phyloP scores from a whole-genome alignment of 208 protist genomes.

The Tetramitus jugosus region DNA sequence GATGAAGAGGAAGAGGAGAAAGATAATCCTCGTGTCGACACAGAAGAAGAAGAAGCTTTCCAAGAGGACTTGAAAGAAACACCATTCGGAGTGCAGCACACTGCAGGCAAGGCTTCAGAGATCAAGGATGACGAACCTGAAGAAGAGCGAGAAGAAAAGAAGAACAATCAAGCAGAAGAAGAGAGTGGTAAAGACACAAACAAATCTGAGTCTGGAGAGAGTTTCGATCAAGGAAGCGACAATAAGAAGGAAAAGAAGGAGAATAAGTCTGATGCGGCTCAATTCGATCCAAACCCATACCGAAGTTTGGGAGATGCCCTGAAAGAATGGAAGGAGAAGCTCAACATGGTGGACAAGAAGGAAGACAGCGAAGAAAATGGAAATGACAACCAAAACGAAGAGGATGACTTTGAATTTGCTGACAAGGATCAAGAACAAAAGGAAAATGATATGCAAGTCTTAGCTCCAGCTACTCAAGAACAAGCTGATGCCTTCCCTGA shows the following conservation, averaged over 20 bases:
- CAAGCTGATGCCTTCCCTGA: slow-evolving; percentile 34
- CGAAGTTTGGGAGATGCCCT: slow-evolving; percentile 44
- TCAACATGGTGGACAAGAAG: slow-evolving; percentile 44
- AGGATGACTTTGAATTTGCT: slow-evolving; percentile 49
- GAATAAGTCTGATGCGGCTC: slow-evolving; percentile 23
- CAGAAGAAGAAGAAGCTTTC: slow-evolving; percentile 22
- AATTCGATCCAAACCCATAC: slow-evolving; percentile 51
- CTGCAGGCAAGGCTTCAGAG: slow-evolving; percentile 35
- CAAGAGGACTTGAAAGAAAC: slow-evolving; percentile 32
- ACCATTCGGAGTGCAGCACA: slow-evolving; percentile 28
- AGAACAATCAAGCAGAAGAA: slow-evolving; percentile 4
- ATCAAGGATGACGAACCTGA: slow-evolving; percentile 34
- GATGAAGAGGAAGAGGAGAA: slow-evolving; percentile 46
- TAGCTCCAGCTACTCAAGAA: slow-evolving; percentile 36
- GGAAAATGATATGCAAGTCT: slow-evolving; percentile 25
- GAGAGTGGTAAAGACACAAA: slow-evolving; percentile 30
- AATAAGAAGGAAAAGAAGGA: slow-evolving; percentile 37
- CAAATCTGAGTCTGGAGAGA: slow-evolving; percentile 24
- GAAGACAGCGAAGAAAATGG: slow-evolving; percentile 50
- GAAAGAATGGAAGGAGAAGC: slow-evolving; percentile 52
- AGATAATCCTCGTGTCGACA: slow-evolving; percentile 37
- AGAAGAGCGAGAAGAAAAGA: slow-evolving; percentile 24
- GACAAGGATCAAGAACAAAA: slow-evolving; percentile 29
- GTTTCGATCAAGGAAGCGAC: slow-evolving; percentile 34
- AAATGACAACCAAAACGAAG: slow-evolving; percentile 47